These are phyloP conservation scores for Malania oleifera DNA, from an alignment of 164 flowering plant genomes.

Conservation along the genomic window DNA sequence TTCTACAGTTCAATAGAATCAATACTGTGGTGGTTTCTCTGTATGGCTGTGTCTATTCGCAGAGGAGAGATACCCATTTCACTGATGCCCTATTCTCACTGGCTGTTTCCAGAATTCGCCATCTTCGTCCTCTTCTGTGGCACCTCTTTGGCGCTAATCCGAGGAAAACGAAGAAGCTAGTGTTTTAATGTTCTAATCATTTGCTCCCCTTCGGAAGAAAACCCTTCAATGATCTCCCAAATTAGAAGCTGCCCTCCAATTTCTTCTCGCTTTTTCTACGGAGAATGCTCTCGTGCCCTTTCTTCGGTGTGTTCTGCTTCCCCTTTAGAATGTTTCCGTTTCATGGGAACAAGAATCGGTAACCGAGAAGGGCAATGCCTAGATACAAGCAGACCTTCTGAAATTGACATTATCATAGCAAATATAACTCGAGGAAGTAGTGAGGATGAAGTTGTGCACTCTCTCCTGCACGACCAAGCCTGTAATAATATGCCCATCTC, in stretches of 20 bases:
- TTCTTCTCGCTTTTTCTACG: conserved; percentile 6
- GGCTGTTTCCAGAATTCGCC: no score
- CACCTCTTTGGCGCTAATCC: no score
- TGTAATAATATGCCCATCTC: conserved; percentile 31
- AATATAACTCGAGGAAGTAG: conserved; percentile 27
- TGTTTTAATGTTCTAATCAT: no score
- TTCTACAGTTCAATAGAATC: no score
- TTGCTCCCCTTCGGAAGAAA: no score
- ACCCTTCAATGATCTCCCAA: conserved; percentile 2
- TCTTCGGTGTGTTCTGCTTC: conserved; percentile 4
- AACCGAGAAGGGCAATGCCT: conserved; percentile 8
- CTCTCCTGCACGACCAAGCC: conserved; percentile 31
- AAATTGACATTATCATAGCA: conserved; percentile 28
- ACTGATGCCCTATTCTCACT: no score
- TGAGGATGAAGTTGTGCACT: conserved; percentile 43
- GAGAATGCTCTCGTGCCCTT: conserved; percentile 8
- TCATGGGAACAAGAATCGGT: conserved; percentile 1
- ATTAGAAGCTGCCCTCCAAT: background rate
- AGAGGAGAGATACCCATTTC: no score
- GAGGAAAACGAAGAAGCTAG: no score
- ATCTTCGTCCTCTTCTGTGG: no score
- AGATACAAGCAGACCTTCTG: conserved; percentile 13
- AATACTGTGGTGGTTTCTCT: no score
- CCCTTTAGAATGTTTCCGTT: conserved; percentile 1
- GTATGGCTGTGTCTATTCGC: no score